A percentile compares a stretch with the other conserved stretches of the same genome.
phyloP scores from a whole-genome alignment of 2,329 filamentous ascomycete genomes.

The Grosmannia huntii region DNA sequence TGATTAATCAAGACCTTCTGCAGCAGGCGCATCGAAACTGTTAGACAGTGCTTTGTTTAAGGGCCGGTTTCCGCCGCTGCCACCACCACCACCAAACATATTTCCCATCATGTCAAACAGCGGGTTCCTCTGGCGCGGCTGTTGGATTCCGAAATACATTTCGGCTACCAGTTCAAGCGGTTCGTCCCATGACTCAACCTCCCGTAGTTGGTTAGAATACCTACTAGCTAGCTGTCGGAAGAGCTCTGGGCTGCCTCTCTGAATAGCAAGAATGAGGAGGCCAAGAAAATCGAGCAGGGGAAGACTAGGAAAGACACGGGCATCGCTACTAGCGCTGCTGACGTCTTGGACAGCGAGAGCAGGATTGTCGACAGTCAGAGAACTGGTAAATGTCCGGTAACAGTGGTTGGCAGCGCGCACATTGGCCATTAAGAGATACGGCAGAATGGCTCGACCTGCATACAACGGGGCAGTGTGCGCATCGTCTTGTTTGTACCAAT shows the following conservation, averaged over 20 bases:
- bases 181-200: slow-evolving; percentile 67
- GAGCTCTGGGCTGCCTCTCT: slow-evolving; percentile 63
- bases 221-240: slow-evolving; percentile 73
- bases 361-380: slow-evolving; percentile 42
- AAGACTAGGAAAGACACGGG: slow-evolving; percentile 75
- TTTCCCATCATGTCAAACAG: slow-evolving; percentile 97
- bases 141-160: slow-evolving; percentile 90
- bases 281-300: slow-evolving; percentile 94
- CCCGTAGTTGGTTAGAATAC: slow-evolving; percentile 67
- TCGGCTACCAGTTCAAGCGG: slow-evolving; percentile 79
- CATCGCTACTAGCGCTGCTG: slow-evolving; percentile 57
- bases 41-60: slow-evolving; percentile 25
- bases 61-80: slow-evolving; percentile 31
- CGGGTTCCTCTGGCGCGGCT: slow-evolving; percentile 81
- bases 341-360: slow-evolving; percentile 68
- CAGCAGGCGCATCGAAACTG: slow-evolving; percentile 32
- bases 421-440: slow-evolving; percentile 84
- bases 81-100: slow-evolving; percentile 65
- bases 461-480: slow-evolving; percentile 80
- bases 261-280: slow-evolving; percentile 69
- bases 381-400: slow-evolving; percentile 61
- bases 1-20: slow-evolving; percentile 45
- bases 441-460: slow-evolving; percentile 73
- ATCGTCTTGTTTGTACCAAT: slow-evolving; percentile 85
- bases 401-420: slow-evolving; percentile 77